Evolutionary conservation across 2,329 filamentous ascomycete genomes (phyloP), one percentile per base, ranked within the genome.

Genomic region (Simplicillium aogashimaense): DNA sequence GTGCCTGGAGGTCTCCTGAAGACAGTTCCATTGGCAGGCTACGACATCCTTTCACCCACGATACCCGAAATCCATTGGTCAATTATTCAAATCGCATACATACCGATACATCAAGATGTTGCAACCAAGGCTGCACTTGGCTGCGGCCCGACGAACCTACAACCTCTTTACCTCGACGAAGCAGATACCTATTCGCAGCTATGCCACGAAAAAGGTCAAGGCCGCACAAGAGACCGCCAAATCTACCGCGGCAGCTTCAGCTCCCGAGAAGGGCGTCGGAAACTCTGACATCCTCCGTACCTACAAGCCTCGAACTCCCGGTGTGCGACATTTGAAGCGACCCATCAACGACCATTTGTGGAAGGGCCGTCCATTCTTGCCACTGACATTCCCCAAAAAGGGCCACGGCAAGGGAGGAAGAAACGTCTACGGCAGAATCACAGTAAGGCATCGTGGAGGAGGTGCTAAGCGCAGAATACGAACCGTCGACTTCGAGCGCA

Each of bases 311-410:
- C 81, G 87, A 53, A 95, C 92, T 1, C 90, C 90, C 11, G 92
- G 92, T 74, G 64, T 94, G 43, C 81, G 92, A 54, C 92, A 98
- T 75, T 70, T 98, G 49, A 84, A 83, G 60, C 78, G 92, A 34
- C 88, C 92, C 12, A 82, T 95, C 64, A 97, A 97, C 64, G 88
- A 95, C 55, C 92, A 98, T 62, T 69, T 98, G 35, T 97, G 87
- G 87, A 95, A 94, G 65, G 92, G 92, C 43, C 74, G 88, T 42
- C 86, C 92, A 1, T 80, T 83, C 50, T 70, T 86, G 29, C 78
- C 81, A 38, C 73, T 98, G 60, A 98, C 94, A 10, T 86, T 87
- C 54, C 79, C 88, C 30, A 95, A 95, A 62, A 90, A 90, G 61
- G 92, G 92, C 13, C 88, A 95, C 53, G 81, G 78, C 39, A 92